phyloP scores from a whole-genome alignment of 2,329 filamentous ascomycete species.

The Ceratocystiopsis minuta region DNA sequence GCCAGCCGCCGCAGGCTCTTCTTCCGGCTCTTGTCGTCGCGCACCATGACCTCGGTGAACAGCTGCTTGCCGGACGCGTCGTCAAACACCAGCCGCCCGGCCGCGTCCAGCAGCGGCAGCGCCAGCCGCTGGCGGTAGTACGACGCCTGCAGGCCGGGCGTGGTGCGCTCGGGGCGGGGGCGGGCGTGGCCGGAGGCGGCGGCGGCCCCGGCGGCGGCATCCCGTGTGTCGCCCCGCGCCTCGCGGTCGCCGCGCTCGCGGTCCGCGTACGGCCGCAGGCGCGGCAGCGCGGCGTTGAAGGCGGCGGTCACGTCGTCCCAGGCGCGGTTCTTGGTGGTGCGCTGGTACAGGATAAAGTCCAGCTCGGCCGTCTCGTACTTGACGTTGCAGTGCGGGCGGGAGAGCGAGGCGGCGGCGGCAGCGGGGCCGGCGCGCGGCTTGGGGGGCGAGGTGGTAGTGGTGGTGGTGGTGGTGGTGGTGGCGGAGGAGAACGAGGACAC shows the following conservation, averaged over 20 bases:
- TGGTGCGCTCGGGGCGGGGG: slow-evolving; percentile 10
- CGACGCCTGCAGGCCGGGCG: slow-evolving; percentile 10
- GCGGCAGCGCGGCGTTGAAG: slow-evolving; percentile 10
- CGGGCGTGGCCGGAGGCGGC: slow-evolving; percentile 7
- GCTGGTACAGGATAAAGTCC: slow-evolving; percentile 12
- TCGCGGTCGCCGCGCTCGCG: slow-evolving; percentile 2
- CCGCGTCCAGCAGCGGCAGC: slow-evolving; percentile 9
- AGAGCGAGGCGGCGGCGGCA: background rate
- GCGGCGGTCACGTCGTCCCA: slow-evolving; percentile 10
- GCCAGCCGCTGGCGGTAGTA: slow-evolving; percentile 12
- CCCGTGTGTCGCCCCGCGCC: too few species aligned
- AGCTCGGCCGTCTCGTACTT: slow-evolving; percentile 12
- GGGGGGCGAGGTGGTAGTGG: background rate
- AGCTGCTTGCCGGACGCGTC: slow-evolving; percentile 8
- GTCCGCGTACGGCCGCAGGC: slow-evolving; percentile 10
- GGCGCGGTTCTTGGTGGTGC: slow-evolving; percentile 10
- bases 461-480: background rate
- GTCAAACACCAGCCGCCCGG: slow-evolving; percentile 10
- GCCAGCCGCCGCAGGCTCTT: slow-evolving; percentile 4
- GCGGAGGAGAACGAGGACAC: background rate
- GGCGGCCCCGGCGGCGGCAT: background rate
- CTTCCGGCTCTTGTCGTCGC: slow-evolving; percentile 11
- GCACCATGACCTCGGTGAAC: slow-evolving; percentile 11
- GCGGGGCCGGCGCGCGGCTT: background rate
- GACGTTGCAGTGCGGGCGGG: slow-evolving; percentile 11